Evolutionary conservation across 2,329 filamentous ascomycete species (phyloP).

Genomic region (Ceratocystis diversiconidia): DNA sequence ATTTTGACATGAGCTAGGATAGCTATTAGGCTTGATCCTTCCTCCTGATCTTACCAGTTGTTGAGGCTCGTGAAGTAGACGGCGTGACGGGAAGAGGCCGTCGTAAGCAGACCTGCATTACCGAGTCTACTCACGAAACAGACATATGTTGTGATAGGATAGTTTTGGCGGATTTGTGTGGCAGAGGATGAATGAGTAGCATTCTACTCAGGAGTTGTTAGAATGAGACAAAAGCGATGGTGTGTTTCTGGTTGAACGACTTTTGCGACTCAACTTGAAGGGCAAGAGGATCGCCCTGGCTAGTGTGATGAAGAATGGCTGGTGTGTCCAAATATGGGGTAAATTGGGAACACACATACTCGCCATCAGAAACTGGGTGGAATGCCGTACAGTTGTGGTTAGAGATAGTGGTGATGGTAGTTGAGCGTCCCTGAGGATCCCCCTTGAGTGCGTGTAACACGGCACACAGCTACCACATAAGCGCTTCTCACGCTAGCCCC

Average conservation of each 20-base stretch:
- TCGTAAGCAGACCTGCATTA: background rate
- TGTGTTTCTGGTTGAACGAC: background rate
- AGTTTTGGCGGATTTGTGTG: background rate
- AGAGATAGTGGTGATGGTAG: too few species aligned
- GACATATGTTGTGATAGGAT: background rate
- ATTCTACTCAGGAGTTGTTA: background rate
- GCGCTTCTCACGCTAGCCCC: background rate
- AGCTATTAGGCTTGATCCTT: background rate
- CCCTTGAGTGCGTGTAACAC: background rate
- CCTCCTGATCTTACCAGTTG: background rate
- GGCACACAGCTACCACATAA: background rate
- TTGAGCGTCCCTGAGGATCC: too few species aligned
- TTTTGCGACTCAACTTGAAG: background rate
- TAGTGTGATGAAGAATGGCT: too few species aligned
- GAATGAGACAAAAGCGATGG: background rate
- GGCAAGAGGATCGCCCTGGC: too few species aligned
- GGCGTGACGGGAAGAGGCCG: background rate
- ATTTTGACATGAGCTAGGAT: background rate
- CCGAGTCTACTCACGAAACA: background rate
- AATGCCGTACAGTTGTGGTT: too few species aligned
- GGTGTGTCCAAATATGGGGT: too few species aligned
- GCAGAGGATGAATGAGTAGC: background rate
- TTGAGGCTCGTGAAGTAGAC: background rate
- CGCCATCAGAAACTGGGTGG: too few species aligned
- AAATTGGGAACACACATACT: too few species aligned